Base-by-base conservation (phyloP, 2,329 filamentous ascomycete genomes). In the Apiospora arundinis region DNA sequence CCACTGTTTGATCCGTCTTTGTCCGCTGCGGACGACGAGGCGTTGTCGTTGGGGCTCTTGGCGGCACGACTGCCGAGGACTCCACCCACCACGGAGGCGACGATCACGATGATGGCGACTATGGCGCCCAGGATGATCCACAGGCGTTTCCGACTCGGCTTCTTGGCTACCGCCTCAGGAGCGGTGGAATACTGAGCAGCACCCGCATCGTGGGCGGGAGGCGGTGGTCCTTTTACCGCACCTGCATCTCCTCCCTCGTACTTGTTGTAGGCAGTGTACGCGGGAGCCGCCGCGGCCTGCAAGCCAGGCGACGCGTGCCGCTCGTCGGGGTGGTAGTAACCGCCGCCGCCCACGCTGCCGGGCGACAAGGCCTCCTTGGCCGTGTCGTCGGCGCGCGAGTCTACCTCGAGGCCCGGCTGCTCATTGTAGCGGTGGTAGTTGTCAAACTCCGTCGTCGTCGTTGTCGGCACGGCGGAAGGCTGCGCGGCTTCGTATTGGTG, bases 61-160 rank as follows among this genome's bases (percentile, higher is more conserved):
- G 70, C 23, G 6, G 67, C 56, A 3, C 70, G 67, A 16, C 63
- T 70, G 3, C 70, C 70, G n/a, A 72, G 6, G 18, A 72, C 68
- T 1, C 70, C 70, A 14, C 70, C 70, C 3, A 72, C n/a, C 21
- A 72, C 70, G 37, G 68, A 68, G 25, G 25, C 70, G 12, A 67
- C 16, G n/a, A 72, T 52, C 8, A 70, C 48, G 4, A 72, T 1
- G 7, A 68, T 5, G 11, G 68, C 68, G 5, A 66, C 52, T 18
- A 65, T 37, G 44, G 63, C 70, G 25, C 70, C 70, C 23, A 70
- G 46, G 21, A 52, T 44, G 7, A 72, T 68, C 70, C 70, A 72
- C 21, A 56, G 2, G 18, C 56, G 56, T 18, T 18, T 18, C 56
- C 56, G 56, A 2, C 9, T 40, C 21, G 56, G 28, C 52, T 37